A percentile compares a stretch with the other conserved stretches of the same genome.
phyloP scores from a whole-genome alignment of 2,329 filamentous ascomycete species.

The Aspergillus ruber region DNA sequence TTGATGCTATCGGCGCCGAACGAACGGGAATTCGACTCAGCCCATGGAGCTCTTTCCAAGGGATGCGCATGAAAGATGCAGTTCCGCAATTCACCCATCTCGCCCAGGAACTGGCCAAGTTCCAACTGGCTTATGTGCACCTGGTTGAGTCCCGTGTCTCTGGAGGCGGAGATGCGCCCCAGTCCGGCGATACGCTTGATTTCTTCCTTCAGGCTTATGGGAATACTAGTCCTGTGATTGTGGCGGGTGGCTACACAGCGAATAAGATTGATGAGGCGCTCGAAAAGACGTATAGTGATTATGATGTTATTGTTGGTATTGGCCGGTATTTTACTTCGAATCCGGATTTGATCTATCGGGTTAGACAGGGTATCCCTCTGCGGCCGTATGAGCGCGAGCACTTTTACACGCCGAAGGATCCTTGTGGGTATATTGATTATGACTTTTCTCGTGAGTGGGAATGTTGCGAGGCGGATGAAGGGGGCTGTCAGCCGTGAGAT shows the following conservation, averaged over 20 bases:
- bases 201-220: not conserved
- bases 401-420: conserved; percentile 37
- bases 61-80: not conserved
- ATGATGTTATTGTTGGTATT: not conserved
- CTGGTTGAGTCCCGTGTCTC: not conserved
- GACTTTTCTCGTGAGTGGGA: conserved; percentile 13
- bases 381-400: conserved; percentile 33
- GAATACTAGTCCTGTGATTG: not conserved
- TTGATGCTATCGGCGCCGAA: not conserved
- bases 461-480: too few species aligned
- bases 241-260: not conserved
- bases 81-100: not conserved
- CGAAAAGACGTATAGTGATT: not conserved
- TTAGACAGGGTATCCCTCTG: conserved; percentile 33
- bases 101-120: not conserved
- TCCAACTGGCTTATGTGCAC: not conserved
- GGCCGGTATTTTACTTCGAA: not conserved
- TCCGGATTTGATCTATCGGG: conserved; percentile 23
- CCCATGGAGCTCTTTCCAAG: not conserved
- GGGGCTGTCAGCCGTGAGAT: too few species aligned
- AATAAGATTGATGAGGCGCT: not conserved
- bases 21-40: not conserved
- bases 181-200: not conserved
- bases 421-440: conserved; percentile 37
- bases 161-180: not conserved